These are phyloP conservation scores for Bigelowiella natans DNA, from an alignment of 78 protist species.

Conservation along the genomic window DNA sequence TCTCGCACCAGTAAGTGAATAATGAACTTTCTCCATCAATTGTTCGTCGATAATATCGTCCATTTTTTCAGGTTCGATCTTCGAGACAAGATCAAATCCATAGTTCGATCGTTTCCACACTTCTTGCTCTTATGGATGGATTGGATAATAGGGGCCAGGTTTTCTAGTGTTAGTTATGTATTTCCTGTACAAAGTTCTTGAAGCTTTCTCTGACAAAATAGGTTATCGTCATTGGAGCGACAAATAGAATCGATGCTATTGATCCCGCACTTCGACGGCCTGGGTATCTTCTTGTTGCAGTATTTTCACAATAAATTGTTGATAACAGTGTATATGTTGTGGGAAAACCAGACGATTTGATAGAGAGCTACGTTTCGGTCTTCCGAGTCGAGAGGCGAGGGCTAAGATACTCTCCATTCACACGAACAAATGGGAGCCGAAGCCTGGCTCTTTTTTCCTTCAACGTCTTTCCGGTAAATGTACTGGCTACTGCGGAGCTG, in stretches of 20 bases:
- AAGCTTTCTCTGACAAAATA: neutral
- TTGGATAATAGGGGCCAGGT: conserved; percentile 24
- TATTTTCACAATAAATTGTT: too few species aligned
- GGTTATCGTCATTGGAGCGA: conserved; percentile 87
- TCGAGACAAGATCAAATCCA: conserved; percentile 37
- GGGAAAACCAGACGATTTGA: too few species aligned
- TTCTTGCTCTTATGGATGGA: conserved; percentile 60
- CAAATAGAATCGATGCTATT: conserved; percentile 83
- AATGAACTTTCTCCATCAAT: too few species aligned
- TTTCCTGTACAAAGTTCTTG: neutral
- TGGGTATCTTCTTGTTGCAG: too few species aligned
- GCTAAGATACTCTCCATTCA: neutral
- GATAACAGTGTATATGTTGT: too few species aligned
- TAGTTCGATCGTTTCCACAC: conserved; percentile 47
- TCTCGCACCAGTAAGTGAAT: conserved; percentile 29
- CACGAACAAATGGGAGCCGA: neutral
- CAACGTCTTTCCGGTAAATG: neutral
- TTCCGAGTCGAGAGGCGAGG: neutral
- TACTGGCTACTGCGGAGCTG: neutral
- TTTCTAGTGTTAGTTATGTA: neutral
- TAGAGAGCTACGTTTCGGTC: neutral
- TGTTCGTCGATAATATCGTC: too few species aligned
- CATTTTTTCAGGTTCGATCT: neutral
- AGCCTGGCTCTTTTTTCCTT: neutral
- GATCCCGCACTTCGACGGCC: conserved; percentile 89